Percentiles rank a stretch among this genome's conserved stretches.
phyloP scores from a whole-genome alignment of 345 rosid genomes.

The Acer campestre region DNA sequence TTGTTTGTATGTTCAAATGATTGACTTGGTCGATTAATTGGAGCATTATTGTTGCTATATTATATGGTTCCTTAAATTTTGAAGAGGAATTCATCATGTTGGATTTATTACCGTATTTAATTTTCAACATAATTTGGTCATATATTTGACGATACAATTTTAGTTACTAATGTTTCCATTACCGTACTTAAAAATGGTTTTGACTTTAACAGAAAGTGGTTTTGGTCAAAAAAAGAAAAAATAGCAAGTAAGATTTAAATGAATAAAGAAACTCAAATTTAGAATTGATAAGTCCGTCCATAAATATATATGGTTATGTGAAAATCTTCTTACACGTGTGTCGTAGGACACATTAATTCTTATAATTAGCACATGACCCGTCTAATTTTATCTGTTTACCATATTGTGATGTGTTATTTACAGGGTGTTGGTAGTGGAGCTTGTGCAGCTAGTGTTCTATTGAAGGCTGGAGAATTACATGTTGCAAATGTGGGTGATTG shows the following conservation, averaged over 20 bases:
- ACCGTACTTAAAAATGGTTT: background rate
- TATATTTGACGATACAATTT: background rate
- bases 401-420: background rate
- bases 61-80: background rate
- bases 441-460: conserved; percentile 43
- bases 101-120: background rate
- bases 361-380: background rate
- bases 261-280: background rate
- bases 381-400: background rate
- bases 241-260: background rate
- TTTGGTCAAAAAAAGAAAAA: background rate
- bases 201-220: background rate
- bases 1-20: too few relatives aligned
- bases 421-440: conserved; percentile 58
- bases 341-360: too few relatives aligned
- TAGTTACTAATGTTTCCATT: too few relatives aligned
- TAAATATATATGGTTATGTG: background rate
- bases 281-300: too few relatives aligned
- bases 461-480: conserved; percentile 42
- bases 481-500: conserved; percentile 59
- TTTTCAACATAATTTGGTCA: background rate
- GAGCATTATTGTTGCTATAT: background rate
- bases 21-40: conserved; percentile 11
- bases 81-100: background rate
- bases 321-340: too few relatives aligned